A percentile compares a stretch with the other conserved stretches of the same genome.
Conservation (phyloP, 1,284 basidiomycete species). For the Rhodotorula sp. region DNA sequence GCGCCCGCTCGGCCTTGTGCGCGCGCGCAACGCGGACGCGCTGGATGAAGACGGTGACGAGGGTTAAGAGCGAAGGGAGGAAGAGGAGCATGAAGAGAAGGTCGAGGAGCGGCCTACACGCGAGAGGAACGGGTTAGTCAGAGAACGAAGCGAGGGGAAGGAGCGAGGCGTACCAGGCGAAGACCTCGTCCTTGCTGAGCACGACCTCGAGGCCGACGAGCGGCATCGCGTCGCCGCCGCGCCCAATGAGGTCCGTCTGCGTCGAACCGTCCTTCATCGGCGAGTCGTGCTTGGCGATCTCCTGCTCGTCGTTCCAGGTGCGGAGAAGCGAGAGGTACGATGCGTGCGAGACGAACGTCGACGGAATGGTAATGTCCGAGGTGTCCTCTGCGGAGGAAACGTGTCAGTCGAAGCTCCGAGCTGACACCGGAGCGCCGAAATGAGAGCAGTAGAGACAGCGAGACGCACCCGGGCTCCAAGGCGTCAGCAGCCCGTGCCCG, state of each 20-base stretch:
- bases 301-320: slow-evolving; percentile 38
- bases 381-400: slow-evolving; percentile 51
- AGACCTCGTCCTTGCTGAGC: slow-evolving; percentile 43
- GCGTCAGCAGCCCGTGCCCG: slow-evolving; percentile 45
- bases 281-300: slow-evolving; percentile 3
- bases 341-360: slow-evolving; percentile 54
- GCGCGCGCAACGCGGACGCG: slow-evolving; percentile 73
- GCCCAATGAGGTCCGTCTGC: slow-evolving; percentile 1
- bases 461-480: slow-evolving; percentile 37
- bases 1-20: slow-evolving; percentile 74
- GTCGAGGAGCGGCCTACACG: slow-evolving; percentile 44
- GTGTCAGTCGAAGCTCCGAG: neutral
- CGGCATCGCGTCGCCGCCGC: neutral
- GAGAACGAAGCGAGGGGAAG: neutral
- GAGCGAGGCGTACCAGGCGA: slow-evolving; percentile 36
- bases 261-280: neutral
- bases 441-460: neutral
- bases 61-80: slow-evolving; percentile 75
- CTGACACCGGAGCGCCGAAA: neutral
- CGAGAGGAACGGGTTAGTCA: neutral
- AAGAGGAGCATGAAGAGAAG: slow-evolving; percentile 72
- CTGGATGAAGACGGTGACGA: slow-evolving; percentile 76
- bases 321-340: slow-evolving; percentile 52
- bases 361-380: slow-evolving; percentile 53
- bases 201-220: slow-evolving; percentile 38